phyloP scores from a whole-genome alignment of 192 early-diverging fungal species.

The Coemansia sp. region DNA sequence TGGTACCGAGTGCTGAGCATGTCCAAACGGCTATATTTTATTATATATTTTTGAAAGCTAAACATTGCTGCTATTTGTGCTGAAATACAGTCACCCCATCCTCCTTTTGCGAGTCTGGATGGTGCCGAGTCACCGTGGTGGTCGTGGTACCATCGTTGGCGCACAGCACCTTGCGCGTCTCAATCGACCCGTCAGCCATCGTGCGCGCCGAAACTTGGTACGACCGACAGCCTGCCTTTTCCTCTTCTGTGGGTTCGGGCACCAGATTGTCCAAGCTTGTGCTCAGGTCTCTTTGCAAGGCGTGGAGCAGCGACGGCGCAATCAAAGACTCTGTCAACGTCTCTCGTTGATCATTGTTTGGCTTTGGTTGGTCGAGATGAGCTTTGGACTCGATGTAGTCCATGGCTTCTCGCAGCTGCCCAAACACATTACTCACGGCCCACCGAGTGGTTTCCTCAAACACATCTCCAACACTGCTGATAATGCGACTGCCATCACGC shows the following conservation, averaged over 20 bases:
- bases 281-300: conserved; percentile 19
- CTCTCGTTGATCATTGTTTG: too few species aligned
- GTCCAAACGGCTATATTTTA: not conserved
- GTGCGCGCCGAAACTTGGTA: conserved; percentile 39
- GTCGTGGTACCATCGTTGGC: conserved; percentile 20
- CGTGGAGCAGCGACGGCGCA: conserved; percentile 13
- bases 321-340: not conserved
- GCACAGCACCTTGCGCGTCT: conserved; percentile 35
- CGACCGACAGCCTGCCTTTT: conserved; percentile 9
- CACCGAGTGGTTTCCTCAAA: conserved; percentile 42
- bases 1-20: conserved; percentile 35
- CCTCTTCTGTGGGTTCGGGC: conserved; percentile 17
- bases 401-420: conserved; percentile 32
- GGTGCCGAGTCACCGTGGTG: conserved; percentile 29
- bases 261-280: conserved; percentile 28
- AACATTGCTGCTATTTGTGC: not conserved
- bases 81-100: conserved; percentile 9
- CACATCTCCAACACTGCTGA: conserved; percentile 22
- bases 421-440: conserved; percentile 40
- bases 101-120: conserved; percentile 1
- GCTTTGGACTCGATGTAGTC: conserved; percentile 30
- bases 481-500: conserved; percentile 18
- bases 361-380: conserved; percentile 1
- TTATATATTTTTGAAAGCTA: not conserved
- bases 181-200: conserved; percentile 44